Evolutionary conservation across 139 green algal genomes (phyloP).

Genomic region (Astrephomene gubernaculifera): DNA sequence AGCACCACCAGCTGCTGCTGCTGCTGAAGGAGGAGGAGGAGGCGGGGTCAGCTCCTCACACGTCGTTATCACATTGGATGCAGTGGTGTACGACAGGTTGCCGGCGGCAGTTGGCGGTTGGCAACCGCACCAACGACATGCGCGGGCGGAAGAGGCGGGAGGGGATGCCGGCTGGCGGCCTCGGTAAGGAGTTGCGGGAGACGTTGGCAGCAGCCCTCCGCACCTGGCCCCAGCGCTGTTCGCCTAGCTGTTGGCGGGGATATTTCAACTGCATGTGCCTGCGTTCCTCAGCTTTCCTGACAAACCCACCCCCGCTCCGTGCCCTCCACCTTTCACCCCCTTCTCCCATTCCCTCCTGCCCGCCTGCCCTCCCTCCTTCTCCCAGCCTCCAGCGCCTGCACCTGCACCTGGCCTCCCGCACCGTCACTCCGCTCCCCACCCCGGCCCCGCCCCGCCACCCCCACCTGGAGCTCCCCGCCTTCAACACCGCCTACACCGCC

Average conservation of each 20-base stretch:
- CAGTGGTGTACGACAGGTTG: constrained; percentile 22
- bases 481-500: constrained; percentile 26
- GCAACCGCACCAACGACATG: constrained; percentile 8
- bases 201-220: not conserved
- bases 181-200: not conserved
- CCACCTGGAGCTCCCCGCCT: constrained; percentile 23
- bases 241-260: too few relatives aligned
- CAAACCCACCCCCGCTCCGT: not conserved
- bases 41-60: not conserved
- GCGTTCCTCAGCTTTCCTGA: not conserved
- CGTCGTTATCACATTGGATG: constrained; percentile 16
- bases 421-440: not conserved
- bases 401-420: not conserved
- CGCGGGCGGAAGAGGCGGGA: not conserved
- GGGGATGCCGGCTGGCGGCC: not conserved
- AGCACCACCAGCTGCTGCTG: too few relatives aligned
- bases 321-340: too few relatives aligned
- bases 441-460: not conserved
- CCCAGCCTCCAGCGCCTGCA: constrained; percentile 4
- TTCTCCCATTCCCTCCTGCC: not conserved
- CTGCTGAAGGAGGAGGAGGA: not conserved
- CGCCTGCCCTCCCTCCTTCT: too few relatives aligned
- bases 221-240: not conserved
- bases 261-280: too few relatives aligned
- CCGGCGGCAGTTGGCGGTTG: not conserved